Evolutionary conservation across 768 basidiomycete genomes (phyloP).

Genomic region (Boletus speciosus): DNA sequence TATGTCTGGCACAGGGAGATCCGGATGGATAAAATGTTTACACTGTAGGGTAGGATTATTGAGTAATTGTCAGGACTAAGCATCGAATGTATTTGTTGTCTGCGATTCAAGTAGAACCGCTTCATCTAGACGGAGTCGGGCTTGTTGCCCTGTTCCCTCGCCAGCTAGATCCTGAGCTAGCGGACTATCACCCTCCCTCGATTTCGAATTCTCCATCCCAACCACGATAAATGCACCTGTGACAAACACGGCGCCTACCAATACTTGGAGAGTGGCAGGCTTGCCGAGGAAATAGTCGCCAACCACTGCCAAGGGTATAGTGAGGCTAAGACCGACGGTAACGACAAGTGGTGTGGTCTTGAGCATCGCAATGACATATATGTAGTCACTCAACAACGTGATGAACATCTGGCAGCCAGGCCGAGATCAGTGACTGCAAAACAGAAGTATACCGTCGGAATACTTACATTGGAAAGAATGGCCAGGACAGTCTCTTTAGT

Average conservation of each 20-base stretch:
- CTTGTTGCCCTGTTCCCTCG: slow-evolving; percentile 1
- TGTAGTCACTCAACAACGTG: slow-evolving; percentile 78
- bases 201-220: slow-evolving; percentile 52
- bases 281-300: slow-evolving; percentile 72
- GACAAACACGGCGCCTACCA: slow-evolving; percentile 75
- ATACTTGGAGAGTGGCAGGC: slow-evolving; percentile 53
- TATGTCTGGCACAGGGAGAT: background rate
- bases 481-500: slow-evolving; percentile 46
- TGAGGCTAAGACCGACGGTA: slow-evolving; percentile 88
- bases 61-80: slow-evolving; percentile 1
- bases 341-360: slow-evolving; percentile 94
- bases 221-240: slow-evolving; percentile 73
- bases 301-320: slow-evolving; percentile 86
- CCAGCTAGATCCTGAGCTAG: background rate
- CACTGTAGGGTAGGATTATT: background rate
- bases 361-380: slow-evolving; percentile 89
- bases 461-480: slow-evolving; percentile 54
- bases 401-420: slow-evolving; percentile 63
- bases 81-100: background rate
- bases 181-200: slow-evolving; percentile 31
- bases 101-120: slow-evolving; percentile 8
- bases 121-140: slow-evolving; percentile 5
- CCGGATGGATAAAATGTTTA: background rate
- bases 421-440: background rate
- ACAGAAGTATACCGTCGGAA: background rate